These are phyloP conservation scores for Umbelopsis sp. DNA, from an alignment of 192 early-diverging fungal genomes.

Conservation along the genomic window DNA sequence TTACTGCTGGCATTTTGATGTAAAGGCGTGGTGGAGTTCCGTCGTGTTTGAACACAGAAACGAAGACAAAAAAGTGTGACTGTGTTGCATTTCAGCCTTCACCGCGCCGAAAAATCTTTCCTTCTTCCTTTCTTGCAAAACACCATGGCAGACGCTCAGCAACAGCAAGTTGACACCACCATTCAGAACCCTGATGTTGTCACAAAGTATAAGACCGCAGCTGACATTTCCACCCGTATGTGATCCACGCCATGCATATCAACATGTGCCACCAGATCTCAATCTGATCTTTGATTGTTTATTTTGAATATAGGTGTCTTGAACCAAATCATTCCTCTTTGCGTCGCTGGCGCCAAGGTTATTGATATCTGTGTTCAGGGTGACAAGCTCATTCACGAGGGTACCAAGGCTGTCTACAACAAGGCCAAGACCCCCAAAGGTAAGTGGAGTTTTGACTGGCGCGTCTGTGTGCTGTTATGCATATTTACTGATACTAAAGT, in stretches of 20 bases:
- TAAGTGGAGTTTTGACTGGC: constrained; percentile 34
- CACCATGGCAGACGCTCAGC: constrained; percentile 26
- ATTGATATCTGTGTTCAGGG: constrained; percentile 88
- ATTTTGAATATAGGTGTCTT: constrained; percentile 62
- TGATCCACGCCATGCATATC: background rate
- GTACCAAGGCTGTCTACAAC: constrained; percentile 78
- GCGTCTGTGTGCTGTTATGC: background rate
- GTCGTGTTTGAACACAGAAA: background rate
- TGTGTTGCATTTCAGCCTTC: background rate
- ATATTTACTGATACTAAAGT: constrained; percentile 2
- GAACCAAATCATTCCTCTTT: constrained; percentile 64
- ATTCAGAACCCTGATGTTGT: constrained; percentile 76
- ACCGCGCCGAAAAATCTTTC: constrained; percentile 9
- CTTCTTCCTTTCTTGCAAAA: constrained; percentile 9
- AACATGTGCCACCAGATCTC: background rate
- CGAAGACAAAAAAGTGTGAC: constrained; percentile 11
- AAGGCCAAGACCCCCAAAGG: constrained; percentile 76
- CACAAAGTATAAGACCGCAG: constrained; percentile 92
- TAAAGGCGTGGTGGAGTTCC: background rate
- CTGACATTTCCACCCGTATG: constrained; percentile 85
- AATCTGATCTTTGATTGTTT: constrained; percentile 9
- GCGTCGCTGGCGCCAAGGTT: constrained; percentile 80
- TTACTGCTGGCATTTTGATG: constrained; percentile 64
- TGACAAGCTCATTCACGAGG: constrained; percentile 81
- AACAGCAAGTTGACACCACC: constrained; percentile 43